phyloP scores from a whole-genome alignment of 2,329 filamentous ascomycete species.

The Hypoxylon sp. region DNA sequence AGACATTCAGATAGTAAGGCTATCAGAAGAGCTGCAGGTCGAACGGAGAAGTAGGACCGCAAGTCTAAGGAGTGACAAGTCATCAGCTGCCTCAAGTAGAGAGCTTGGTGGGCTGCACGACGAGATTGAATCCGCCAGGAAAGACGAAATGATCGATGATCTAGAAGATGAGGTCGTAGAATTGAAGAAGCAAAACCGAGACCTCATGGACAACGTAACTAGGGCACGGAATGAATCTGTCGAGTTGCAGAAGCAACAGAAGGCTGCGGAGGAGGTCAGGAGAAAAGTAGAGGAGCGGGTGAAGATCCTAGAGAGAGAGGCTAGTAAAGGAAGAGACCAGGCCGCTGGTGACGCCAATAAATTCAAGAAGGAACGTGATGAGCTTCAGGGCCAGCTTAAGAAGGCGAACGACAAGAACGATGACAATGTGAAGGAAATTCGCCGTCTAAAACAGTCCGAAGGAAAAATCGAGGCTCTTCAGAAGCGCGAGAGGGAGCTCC shows the following conservation, averaged over 20 bases:
- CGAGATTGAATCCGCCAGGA: neutral
- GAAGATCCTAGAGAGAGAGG: neutral
- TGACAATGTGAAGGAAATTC: conserved; percentile 18
- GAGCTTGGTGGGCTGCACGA: neutral
- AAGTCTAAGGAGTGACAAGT: neutral
- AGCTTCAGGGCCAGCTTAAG: conserved; percentile 10
- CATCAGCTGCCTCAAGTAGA: neutral
- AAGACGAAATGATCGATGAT: neutral
- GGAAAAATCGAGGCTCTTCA: conserved; percentile 2
- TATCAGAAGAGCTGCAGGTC: neutral
- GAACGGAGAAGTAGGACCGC: neutral
- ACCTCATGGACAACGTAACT: neutral
- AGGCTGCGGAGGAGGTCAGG: neutral
- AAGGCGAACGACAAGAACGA: conserved; percentile 7
- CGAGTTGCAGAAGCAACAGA: neutral
- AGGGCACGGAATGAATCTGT: neutral
- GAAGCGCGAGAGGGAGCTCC: conserved; percentile 25
- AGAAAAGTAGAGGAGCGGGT: neutral
- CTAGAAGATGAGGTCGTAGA: neutral
- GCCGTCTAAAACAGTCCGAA: conserved; percentile 9
- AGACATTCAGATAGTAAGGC: neutral
- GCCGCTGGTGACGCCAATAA: neutral
- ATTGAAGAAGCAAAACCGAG: neutral
- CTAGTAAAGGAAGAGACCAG: conserved; percentile 5
- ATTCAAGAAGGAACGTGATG: conserved; percentile 28